phyloP scores from a whole-genome alignment of 345 rosid species.

The Litchi chinensis region DNA sequence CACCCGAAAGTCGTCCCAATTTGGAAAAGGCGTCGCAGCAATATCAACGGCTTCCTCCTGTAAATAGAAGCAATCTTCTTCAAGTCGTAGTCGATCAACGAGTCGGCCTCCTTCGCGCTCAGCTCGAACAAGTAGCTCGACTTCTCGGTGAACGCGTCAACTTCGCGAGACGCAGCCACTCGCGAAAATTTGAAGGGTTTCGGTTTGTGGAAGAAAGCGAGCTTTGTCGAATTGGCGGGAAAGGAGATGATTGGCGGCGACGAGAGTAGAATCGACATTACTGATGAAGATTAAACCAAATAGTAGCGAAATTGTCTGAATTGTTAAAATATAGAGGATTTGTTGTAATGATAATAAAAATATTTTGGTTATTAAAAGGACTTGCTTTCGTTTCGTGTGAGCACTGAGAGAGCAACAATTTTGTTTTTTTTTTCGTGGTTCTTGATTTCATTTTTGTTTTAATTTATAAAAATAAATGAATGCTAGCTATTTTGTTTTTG shows the following conservation, averaged over 20 bases:
- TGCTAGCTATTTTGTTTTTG: too few species aligned
- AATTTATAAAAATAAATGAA: too few species aligned
- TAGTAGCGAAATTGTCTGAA: background rate
- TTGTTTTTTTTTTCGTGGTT: too few species aligned
- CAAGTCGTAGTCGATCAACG: slow-evolving; percentile 58
- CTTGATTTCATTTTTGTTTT: too few species aligned
- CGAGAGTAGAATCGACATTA: slow-evolving; percentile 27
- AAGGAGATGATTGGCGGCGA: slow-evolving; percentile 33
- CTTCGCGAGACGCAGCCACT: slow-evolving; percentile 40
- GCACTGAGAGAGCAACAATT: background rate
- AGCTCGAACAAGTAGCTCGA: slow-evolving; percentile 84
- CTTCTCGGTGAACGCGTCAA: slow-evolving; percentile 75
- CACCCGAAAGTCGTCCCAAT: slow-evolving; percentile 64
- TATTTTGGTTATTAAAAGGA: background rate
- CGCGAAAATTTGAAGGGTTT: slow-evolving; percentile 28
- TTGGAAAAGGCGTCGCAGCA: slow-evolving; percentile 75
- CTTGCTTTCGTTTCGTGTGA: background rate
- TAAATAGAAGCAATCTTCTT: slow-evolving; percentile 51
- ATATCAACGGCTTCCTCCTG: slow-evolving; percentile 65
- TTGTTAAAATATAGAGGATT: too few species aligned
- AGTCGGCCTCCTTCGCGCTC: slow-evolving; percentile 62
- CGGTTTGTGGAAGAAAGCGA: slow-evolving; percentile 3
- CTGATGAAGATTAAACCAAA: background rate
- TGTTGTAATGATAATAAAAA: background rate
- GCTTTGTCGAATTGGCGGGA: slow-evolving; percentile 42